Evolutionary conservation across 2,329 filamentous ascomycete genomes (phyloP), one percentile per base, ranked within the genome.

Genomic region (Monilinia aucupariae): DNA sequence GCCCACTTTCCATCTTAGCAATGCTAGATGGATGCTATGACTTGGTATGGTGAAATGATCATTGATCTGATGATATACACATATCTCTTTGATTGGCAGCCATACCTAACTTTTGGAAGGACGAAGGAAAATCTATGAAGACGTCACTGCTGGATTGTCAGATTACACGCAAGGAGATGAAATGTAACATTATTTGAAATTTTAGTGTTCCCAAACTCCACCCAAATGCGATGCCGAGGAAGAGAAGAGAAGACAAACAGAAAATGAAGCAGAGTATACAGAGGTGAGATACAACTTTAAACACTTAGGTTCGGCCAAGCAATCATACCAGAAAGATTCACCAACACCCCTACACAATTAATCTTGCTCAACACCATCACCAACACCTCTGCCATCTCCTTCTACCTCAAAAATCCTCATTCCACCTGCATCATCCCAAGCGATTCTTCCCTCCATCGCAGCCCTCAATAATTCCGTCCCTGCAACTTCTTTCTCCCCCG

Each of bases 401-500:
- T 25, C 61, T 15, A 75, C 74, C 54, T 74, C 75, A 12, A 78
- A 75, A 62, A 72, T 71, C 17, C 71, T 77, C 67, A 76, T 73
- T 37, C 77, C 70, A 0, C 70, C 72, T 20, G 39, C 41, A 59
- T 72, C 72, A 68, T 74, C 72, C 72, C 72, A 73, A 4, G 64
- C 69, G 63, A 89, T 82, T 50, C 83, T 76, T 1, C 83, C 81
- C 64, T 82, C 79, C 58, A 83, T 76, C 3, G 87, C 86, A 39
- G 83, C 84, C 58, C 72, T 75, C 68, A 81, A 77, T 74, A 89
- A 73, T 52, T 82, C 80, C 32, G 77, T 77, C 2, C 78, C 71
- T 10, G 89, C 78, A 32, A 81, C 75, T 32, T 78, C 77, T 65
- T 80, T 82, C 56, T 87, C 80, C 1, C 91, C 92, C 0, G 88